Base-by-base conservation (phyloP, 148 eudicot genomes). In the Spergularia bocconei region DNA sequence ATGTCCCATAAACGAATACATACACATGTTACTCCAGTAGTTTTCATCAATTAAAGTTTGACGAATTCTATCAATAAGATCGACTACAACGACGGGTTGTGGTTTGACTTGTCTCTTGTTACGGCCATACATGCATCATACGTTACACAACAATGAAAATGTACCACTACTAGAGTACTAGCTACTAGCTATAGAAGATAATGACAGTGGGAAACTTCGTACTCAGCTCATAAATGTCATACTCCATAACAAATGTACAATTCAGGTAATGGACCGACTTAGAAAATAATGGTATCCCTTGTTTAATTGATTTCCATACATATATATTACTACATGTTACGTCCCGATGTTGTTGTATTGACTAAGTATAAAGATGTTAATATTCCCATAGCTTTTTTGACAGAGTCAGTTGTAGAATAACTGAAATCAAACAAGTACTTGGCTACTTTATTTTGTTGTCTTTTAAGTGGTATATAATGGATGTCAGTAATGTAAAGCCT, bases 401-500 rank as follows among this genome's bases (percentile, higher is more conserved):
- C 75, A 63, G 3, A 23, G 64, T 78, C 51, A 61, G 66, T 53
- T 67, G 19, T 25, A 66, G 20, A 21, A 50, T 16, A 67, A 59
- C 50, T n/a, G 66, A 36, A 65, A 23, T 23, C 1, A 23, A 23
- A 71, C 71, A 48, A 36, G 59, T 65, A 55, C 38, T 17, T 7
- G 11, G 16, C 29, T 66, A 63, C 50, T 71, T 72, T 72, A 8
- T 6, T 1, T 13, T 38, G 50, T 62, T 48, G 47, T 50, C 67
- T 33, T 36, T 44, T 63, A 75, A 71, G 71, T 71, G 39, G 65
- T 12, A 29, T 36, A 29, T 55, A 70, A 58, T 48, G 41, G 54
- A 77, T 71, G 83, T 76, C 79, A 75, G 75, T 68, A 23, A 75
- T 48, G 50, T 80, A 66, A 75, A 65, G 76, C 83, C 60, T 71